phyloP scores from a whole-genome alignment of 176 grass and related monocot genomes.

The Musa schizocarpa region DNA sequence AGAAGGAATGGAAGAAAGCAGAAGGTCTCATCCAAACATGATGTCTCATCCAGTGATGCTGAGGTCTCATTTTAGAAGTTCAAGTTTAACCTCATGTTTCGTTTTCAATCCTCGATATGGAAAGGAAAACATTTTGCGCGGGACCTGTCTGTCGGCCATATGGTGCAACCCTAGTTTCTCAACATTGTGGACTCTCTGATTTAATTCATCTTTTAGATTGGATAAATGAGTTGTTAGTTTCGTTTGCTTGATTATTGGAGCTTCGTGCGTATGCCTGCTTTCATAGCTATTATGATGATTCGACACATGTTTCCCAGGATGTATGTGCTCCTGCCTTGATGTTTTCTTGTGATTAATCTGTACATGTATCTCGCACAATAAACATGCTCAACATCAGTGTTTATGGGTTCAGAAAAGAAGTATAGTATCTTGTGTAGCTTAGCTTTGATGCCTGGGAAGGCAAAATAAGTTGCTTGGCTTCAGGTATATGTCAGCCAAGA shows the following conservation, averaged over 20 bases:
- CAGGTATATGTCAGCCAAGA: too few relatives aligned
- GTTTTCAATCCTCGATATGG: background rate
- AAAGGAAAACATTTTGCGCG: background rate
- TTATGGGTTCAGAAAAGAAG: background rate
- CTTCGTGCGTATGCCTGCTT: too few relatives aligned
- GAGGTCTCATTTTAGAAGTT: background rate
- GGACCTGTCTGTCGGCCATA: background rate
- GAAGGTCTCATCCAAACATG: conserved; percentile 1
- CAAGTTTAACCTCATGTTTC: background rate
- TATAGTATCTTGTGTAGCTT: background rate
- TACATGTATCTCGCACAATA: too few relatives aligned
- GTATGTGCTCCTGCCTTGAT: too few relatives aligned
- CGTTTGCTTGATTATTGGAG: too few relatives aligned
- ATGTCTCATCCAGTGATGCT: background rate
- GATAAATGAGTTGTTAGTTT: too few relatives aligned
- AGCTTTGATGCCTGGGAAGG: background rate
- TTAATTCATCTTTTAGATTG: too few relatives aligned
- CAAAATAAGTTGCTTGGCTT: background rate
- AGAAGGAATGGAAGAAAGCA: conserved; percentile 3
- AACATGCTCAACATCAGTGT: too few relatives aligned
- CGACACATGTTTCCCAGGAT: too few relatives aligned
- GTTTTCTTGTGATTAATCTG: too few relatives aligned
- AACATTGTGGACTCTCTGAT: background rate
- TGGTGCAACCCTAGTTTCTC: background rate
- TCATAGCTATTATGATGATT: too few relatives aligned